Evolutionary conservation across 441 rosid genomes (phyloP), one percentile per base, ranked within the genome.

Genomic region (Pelargonium cotyledonis): DNA sequence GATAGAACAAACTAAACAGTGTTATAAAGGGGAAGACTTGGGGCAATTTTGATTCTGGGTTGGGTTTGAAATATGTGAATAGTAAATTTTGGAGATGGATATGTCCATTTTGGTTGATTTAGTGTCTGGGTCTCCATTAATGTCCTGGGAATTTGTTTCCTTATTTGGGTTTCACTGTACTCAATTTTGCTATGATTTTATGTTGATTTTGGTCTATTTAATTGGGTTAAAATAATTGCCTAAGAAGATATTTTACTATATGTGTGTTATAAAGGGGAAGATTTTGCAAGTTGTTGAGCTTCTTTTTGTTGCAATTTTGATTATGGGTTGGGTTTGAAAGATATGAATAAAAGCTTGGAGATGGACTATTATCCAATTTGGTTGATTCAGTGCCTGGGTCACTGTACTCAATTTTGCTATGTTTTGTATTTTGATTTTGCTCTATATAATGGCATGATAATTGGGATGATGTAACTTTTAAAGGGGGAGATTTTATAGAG

Each of bases 341-440:
- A 68, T 65, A 88, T 83, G 95, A 75, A 73, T n/a, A n/a, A 79
- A 87, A 64, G 62, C 71, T 19, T 85, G 96, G 96, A 87, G 82
- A 81, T 94, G 98, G 96, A 77, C 76, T 70, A 29, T 29, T 29
- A 29, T 29, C 31, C 31, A 29, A 29, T 29, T 29, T 29, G 31
- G 31, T 29, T 29, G 31, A 29, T 29, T 29, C 3, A 29, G 31
- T 29, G 31, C 31, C 31, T 3, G 4, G 31, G 31, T 29, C 31
- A 29, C 31, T 29, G 31, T 29, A 29, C 31, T 29, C 31, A 29
- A 29, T 29, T 29, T 29, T 29, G 31, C 31, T 29, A 29, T 29
- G 31, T 29, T 29, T 29, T 29, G 31, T 29, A 29, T 35, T 35
- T 35, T 4, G 40, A 35, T 35, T 35, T 35, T 35, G 40, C 6